Percentiles rank a stretch among this genome's conserved stretches.
These are phyloP conservation scores for Musa troglodytarum DNA, from an alignment of 176 grass and related monocot species.

Conservation along the genomic window DNA sequence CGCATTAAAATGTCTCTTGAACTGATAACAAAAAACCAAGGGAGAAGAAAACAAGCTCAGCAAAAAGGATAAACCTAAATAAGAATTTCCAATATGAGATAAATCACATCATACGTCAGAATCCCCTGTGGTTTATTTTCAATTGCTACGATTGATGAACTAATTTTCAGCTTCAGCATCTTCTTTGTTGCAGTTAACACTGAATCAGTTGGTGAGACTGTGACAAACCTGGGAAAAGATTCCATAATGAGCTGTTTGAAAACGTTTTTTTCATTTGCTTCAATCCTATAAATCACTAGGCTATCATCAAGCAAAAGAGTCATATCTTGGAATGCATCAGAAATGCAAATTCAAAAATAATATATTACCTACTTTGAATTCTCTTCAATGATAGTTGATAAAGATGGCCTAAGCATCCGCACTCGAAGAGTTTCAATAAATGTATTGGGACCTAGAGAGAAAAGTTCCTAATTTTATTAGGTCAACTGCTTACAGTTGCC, in stretches of 20 bases:
- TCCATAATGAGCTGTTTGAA: conserved; percentile 18
- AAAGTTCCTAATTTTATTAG: background rate
- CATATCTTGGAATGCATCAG: background rate
- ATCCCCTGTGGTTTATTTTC: conserved; percentile 90
- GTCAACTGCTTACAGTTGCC: background rate
- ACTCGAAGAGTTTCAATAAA: conserved; percentile 96
- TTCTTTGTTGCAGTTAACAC: conserved; percentile 86
- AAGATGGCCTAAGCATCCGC: conserved; percentile 75
- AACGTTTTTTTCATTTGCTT: conserved; percentile 2
- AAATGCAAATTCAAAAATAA: conserved; percentile 32
- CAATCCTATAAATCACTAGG: background rate
- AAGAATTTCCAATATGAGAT: background rate
- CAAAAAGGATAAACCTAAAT: conserved; percentile 1
- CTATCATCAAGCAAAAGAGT: conserved; percentile 14
- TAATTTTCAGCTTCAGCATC: conserved; percentile 86
- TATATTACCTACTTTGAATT: conserved; percentile 99
- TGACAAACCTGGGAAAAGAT: conserved; percentile 49
- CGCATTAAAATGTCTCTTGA: conserved; percentile 95
- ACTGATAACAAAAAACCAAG: conserved; percentile 30
- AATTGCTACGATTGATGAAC: conserved; percentile 67
- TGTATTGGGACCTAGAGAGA: conserved; percentile 73
- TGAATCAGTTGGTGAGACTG: conserved; percentile 70
- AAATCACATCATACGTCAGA: conserved; percentile 55
- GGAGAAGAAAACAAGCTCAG: conserved; percentile 2
- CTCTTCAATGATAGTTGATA: conserved; percentile 84